Conservation (phyloP, 352 stramenopile genomes). For the Blastocystis sp. region DNA sequence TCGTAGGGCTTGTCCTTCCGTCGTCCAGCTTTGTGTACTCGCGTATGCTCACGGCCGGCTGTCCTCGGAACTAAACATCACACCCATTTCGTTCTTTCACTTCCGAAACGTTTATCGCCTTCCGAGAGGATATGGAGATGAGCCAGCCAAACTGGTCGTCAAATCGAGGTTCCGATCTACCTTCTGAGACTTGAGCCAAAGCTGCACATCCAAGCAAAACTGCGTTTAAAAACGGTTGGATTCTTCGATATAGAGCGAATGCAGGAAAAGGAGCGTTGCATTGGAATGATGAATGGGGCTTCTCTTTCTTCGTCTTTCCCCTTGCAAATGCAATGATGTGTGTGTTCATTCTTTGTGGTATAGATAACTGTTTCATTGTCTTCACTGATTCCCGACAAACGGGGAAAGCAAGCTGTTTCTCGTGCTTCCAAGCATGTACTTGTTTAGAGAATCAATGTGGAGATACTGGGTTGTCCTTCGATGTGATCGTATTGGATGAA, state of each 20-base stretch:
- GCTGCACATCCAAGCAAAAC: slow-evolving; percentile 48
- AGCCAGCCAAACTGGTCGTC: slow-evolving; percentile 57
- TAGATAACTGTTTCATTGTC: too few species aligned
- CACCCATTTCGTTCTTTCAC: neutral
- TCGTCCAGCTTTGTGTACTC: slow-evolving; percentile 52
- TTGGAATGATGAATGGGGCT: neutral
- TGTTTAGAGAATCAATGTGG: too few species aligned
- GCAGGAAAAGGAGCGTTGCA: neutral
- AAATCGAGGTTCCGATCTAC: slow-evolving; percentile 59
- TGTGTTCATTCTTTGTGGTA: too few species aligned
- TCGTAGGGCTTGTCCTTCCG: slow-evolving; percentile 45
- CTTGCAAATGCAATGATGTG: too few species aligned
- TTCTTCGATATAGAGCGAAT: neutral
- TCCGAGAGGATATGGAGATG: slow-evolving; percentile 53
- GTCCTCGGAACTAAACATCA: slow-evolving; percentile 39
- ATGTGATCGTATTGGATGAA: too few species aligned
- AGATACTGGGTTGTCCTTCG: too few species aligned
- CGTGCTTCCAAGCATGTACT: too few species aligned
- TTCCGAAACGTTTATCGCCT: slow-evolving; percentile 48
- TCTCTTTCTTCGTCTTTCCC: too few species aligned
- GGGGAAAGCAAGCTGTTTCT: too few species aligned
- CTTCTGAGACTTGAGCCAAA: neutral
- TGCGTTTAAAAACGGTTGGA: neutral
- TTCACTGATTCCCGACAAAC: too few species aligned
- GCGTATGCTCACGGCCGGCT: slow-evolving; percentile 52